Conservation (phyloP, 129 eudicot genomes). For the Flaveria brownii region DNA sequence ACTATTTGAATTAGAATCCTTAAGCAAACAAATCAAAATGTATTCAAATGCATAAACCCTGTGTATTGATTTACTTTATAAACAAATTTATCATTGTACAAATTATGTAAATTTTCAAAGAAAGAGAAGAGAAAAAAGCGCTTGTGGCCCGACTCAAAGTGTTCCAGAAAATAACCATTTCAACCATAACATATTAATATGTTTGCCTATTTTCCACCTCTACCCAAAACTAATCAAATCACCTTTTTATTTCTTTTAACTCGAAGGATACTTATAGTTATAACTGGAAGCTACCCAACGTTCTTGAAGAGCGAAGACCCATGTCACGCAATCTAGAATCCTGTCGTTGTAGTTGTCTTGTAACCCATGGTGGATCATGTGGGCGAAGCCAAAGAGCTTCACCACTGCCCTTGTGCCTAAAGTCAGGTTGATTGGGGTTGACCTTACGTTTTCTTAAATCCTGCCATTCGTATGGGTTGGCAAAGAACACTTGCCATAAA, state of each 20-base stretch:
- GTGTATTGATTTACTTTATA: no score
- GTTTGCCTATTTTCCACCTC: not conserved
- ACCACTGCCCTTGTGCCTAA: slow-evolving; percentile 58
- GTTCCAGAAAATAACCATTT: not conserved
- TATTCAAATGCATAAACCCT: not conserved
- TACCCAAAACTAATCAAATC: not conserved
- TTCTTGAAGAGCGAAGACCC: not conserved
- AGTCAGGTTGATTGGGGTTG: slow-evolving; percentile 59
- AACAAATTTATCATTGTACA: not conserved
- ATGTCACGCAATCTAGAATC: slow-evolving; percentile 51
- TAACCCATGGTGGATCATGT: slow-evolving; percentile 80
- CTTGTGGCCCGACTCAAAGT: not conserved
- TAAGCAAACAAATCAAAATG: not conserved
- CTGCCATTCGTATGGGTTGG: slow-evolving; percentile 73
- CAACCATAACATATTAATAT: not conserved
- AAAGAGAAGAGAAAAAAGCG: no score
- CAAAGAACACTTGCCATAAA: slow-evolving; percentile 81
- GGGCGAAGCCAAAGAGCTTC: slow-evolving; percentile 67
- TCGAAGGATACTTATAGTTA: slow-evolving; percentile 10
- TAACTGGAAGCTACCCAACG: slow-evolving; percentile 14
- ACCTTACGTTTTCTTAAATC: slow-evolving; percentile 56
- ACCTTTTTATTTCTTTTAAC: not conserved
- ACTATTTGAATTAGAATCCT: no score
- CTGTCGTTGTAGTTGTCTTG: slow-evolving; percentile 50
- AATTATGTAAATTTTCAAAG: not conserved